A percentile compares a stretch with the other conserved stretches of the same genome.
Conservation (phyloP, 306 rosid species). For the Alnus rubra region DNA sequence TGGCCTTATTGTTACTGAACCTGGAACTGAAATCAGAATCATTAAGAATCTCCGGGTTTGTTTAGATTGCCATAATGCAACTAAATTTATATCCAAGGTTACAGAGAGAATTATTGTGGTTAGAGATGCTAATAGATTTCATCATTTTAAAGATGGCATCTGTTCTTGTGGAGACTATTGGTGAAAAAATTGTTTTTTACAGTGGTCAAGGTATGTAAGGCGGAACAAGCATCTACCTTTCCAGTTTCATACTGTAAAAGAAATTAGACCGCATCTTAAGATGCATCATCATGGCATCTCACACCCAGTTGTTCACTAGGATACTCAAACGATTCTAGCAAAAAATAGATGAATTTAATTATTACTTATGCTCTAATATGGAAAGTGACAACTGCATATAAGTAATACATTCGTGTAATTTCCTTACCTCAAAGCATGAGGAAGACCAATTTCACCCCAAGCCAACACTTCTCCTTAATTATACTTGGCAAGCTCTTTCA, state of each 20-base stretch:
- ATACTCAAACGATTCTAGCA: neutral
- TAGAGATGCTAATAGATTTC: constrained; percentile 96
- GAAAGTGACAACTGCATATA: neutral
- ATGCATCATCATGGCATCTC: constrained; percentile 15
- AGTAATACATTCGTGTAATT: constrained; percentile 1
- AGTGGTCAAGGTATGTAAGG: constrained; percentile 27
- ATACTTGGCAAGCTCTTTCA: neutral
- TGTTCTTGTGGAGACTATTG: constrained; percentile 95
- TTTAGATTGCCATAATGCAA: constrained; percentile 87
- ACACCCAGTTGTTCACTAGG: constrained; percentile 1
- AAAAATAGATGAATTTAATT: constrained; percentile 15
- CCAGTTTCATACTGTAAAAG: constrained; percentile 24
- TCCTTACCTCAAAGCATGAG: constrained; percentile 3
- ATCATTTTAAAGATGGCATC: constrained; percentile 79
- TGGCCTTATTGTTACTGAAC: constrained; percentile 76
- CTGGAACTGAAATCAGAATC: constrained; percentile 83
- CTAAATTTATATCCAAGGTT: constrained; percentile 87
- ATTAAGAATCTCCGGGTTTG: constrained; percentile 96
- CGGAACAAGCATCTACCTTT: constrained; percentile 23
- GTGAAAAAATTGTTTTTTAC: constrained; percentile 47
- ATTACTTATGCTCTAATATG: constrained; percentile 6
- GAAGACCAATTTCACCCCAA: neutral
- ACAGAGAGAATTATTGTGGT: constrained; percentile 82
- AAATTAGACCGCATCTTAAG: constrained; percentile 10
- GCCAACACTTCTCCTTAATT: neutral